Percentiles rank a stretch among this genome's conserved stretches.
These are phyloP conservation scores for Acer campestre DNA, from an alignment of 345 rosid species.

Conservation along the genomic window DNA sequence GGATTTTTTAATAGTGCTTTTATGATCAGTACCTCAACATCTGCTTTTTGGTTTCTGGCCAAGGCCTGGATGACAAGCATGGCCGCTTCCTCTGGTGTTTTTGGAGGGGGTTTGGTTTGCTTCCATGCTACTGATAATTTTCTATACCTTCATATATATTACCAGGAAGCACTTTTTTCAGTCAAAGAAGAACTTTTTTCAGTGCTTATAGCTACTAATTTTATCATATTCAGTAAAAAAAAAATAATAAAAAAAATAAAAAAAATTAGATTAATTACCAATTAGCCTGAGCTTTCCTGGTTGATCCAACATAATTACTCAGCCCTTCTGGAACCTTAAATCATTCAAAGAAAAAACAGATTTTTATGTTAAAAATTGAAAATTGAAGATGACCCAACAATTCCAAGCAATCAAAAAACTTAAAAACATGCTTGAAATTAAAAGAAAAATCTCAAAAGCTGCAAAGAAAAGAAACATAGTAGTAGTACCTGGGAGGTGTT, in stretches of 20 bases:
- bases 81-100: constrained; percentile 70
- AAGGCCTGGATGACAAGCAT: constrained; percentile 62
- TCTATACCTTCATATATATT: constrained; percentile 58
- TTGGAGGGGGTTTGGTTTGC: constrained; percentile 74
- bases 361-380: background rate
- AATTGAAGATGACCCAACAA: constrained; percentile 6
- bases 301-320: constrained; percentile 62
- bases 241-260: background rate
- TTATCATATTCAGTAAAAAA: background rate
- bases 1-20: background rate
- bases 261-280: constrained; percentile 48
- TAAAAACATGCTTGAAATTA: background rate
- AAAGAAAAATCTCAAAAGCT: background rate
- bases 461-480: background rate
- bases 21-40: constrained; percentile 68
- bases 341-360: background rate
- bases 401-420: background rate
- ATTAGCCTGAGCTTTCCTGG: constrained; percentile 82
- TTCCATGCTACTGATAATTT: constrained; percentile 82
- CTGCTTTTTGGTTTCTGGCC: constrained; percentile 63
- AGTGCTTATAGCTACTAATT: background rate
- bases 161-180: background rate
- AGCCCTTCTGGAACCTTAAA: constrained; percentile 79
- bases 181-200: background rate
- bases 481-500: constrained; percentile 68